Conservation (phyloP, 306 rosid species). For the Bauhinia variegata region DNA sequence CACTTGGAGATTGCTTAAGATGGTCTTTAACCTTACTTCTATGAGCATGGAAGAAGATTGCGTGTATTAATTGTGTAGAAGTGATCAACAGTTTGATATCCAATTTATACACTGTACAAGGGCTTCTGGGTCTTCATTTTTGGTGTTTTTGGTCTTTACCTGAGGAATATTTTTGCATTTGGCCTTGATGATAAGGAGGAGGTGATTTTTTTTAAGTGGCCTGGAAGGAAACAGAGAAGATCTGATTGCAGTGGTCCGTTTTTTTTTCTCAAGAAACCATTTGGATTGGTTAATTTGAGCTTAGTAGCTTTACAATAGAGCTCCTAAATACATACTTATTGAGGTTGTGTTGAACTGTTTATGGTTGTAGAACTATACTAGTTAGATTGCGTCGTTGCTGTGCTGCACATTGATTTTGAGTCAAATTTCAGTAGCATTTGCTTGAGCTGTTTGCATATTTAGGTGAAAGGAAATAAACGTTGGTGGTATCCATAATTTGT, state of each 20-base stretch:
- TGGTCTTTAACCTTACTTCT: conserved; percentile 42
- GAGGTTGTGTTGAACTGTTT: conserved; percentile 36
- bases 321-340: conserved; percentile 26
- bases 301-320: conserved; percentile 27
- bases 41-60: conserved; percentile 81
- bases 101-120: conserved; percentile 31
- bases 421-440: conserved; percentile 37
- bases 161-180: conserved; percentile 52
- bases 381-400: conserved; percentile 38
- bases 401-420: conserved; percentile 34
- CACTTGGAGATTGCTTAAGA: conserved; percentile 54
- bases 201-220: conserved; percentile 50
- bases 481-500: conserved; percentile 43
- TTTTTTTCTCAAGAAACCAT: conserved; percentile 48
- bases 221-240: conserved; percentile 43
- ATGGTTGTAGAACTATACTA: conserved; percentile 27
- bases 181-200: conserved; percentile 41
- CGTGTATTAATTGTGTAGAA: conserved; percentile 44
- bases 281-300: conserved; percentile 54
- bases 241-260: conserved; percentile 51
- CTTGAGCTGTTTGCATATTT: conserved; percentile 34
- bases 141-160: conserved; percentile 29
- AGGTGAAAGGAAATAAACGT: conserved; percentile 38
- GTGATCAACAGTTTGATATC: conserved; percentile 48
- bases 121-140: conserved; percentile 38